Percentiles rank a stretch among this genome's conserved stretches.
Evolutionary conservation across 2,329 filamentous ascomycete genomes (phyloP).

Genomic region (Tolypocladium amazonense): DNA sequence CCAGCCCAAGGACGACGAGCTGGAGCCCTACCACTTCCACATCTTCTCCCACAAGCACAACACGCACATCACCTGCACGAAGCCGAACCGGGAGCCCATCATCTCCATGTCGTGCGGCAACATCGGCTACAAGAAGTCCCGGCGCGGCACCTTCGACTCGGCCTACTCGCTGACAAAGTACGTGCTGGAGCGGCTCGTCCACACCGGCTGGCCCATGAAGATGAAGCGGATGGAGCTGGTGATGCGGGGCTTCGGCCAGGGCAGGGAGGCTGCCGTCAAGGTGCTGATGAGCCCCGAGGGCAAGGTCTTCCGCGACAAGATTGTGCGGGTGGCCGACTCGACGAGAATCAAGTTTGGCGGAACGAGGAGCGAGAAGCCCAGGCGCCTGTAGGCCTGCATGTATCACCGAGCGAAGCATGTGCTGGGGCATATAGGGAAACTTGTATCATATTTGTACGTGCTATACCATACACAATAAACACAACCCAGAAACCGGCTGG

Average conservation of each 20-base stretch:
- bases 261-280: constrained; percentile 83
- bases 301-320: constrained; percentile 59
- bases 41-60: constrained; percentile 87
- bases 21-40: constrained; percentile 74
- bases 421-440: constrained; percentile 5
- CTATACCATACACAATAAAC: constrained; percentile 17
- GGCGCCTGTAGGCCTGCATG: constrained; percentile 49
- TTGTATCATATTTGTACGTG: constrained; percentile 25
- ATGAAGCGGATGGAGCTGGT: constrained; percentile 72
- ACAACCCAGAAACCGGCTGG: constrained; percentile 5
- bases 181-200: constrained; percentile 73
- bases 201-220: constrained; percentile 64
- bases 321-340: constrained; percentile 71
- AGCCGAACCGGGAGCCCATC: constrained; percentile 68
- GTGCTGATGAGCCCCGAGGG: constrained; percentile 82
- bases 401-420: neutral
- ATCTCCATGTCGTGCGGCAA: constrained; percentile 76
- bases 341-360: constrained; percentile 95
- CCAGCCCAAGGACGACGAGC: constrained; percentile 22
- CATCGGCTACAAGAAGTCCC: constrained; percentile 79
- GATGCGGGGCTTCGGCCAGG: constrained; percentile 74
- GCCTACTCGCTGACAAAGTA: constrained; percentile 84
- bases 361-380: constrained; percentile 72
- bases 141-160: constrained; percentile 76
- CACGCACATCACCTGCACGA: constrained; percentile 82